Percentiles rank a stretch among this genome's conserved stretches.
Evolutionary conservation across 306 rosid genomes (phyloP).

Genomic region (Trifolium repens): DNA sequence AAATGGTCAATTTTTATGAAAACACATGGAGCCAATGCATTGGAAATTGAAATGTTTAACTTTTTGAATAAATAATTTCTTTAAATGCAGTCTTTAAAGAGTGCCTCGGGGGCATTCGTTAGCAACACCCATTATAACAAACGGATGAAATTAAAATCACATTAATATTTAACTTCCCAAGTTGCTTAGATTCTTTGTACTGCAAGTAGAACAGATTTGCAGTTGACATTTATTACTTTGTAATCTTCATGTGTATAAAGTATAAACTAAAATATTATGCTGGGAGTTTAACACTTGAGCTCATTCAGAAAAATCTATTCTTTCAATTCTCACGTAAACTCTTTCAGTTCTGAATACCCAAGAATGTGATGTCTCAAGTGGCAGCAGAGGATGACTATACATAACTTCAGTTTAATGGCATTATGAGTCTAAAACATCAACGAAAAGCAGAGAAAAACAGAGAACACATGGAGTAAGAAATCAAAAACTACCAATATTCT

Average conservation of each 20-base stretch:
- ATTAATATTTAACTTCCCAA: background rate
- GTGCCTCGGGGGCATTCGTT: too few species aligned
- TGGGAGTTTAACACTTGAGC: background rate
- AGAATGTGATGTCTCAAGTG: constrained; percentile 3
- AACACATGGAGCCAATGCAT: too few species aligned
- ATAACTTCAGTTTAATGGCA: constrained; percentile 32
- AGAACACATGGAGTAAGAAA: background rate
- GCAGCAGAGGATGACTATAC: constrained; percentile 7
- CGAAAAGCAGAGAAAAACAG: constrained; percentile 5
- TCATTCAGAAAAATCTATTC: background rate
- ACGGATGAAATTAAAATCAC: background rate
- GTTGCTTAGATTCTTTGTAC: constrained; percentile 3
- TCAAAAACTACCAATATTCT: background rate
- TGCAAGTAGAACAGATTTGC: background rate
- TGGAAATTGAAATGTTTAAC: too few species aligned
- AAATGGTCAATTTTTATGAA: too few species aligned
- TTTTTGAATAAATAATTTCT: too few species aligned
- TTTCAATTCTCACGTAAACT: constrained; percentile 1
- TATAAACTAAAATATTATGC: background rate
- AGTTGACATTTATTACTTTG: background rate
- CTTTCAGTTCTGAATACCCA: constrained; percentile 1
- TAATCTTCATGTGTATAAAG: background rate
- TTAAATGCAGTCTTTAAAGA: too few species aligned
- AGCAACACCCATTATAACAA: background rate
- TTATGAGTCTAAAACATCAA: background rate